These are phyloP conservation scores for Ophiostoma quercus DNA, from an alignment of 2,329 filamentous ascomycete species.

Conservation along the genomic window DNA sequence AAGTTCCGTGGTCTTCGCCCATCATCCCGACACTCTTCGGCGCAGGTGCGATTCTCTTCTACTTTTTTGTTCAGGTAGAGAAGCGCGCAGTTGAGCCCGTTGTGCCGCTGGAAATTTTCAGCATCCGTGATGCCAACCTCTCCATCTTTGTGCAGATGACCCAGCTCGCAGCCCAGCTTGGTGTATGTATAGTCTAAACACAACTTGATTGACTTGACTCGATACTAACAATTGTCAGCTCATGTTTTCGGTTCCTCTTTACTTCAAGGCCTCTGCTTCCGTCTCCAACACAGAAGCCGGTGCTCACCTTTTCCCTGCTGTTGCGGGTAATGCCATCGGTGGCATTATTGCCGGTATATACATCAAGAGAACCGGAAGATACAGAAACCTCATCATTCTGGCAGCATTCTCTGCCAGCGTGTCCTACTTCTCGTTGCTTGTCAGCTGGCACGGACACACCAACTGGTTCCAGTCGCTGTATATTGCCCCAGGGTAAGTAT, in stretches of 20 bases:
- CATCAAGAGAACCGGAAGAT: conserved; percentile 56
- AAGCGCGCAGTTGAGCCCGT: conserved; percentile 50
- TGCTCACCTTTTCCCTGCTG: conserved; percentile 60
- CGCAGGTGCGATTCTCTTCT: conserved; percentile 31
- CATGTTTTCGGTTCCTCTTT: conserved; percentile 63
- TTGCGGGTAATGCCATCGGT: conserved; percentile 61
- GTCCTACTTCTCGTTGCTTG: conserved; percentile 48
- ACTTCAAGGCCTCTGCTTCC: conserved; percentile 60
- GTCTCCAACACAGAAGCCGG: conserved; percentile 55
- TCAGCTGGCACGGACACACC: conserved; percentile 57
- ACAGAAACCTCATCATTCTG: conserved; percentile 50
- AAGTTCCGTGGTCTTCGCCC: conserved; percentile 38
- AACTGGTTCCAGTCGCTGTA: conserved; percentile 52
- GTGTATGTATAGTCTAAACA: conserved; percentile 34
- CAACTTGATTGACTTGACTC: not conserved
- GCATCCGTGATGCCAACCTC: conserved; percentile 47
- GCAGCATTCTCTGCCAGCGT: conserved; percentile 46
- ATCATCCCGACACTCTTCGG: conserved; percentile 34
- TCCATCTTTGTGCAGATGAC: conserved; percentile 49
- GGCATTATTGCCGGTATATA: conserved; percentile 54
- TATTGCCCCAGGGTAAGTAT: conserved; percentile 47
- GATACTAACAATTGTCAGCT: conserved; percentile 34
- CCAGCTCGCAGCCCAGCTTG: conserved; percentile 55
- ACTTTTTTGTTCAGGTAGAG: conserved; percentile 35
- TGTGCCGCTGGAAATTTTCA: conserved; percentile 52